Percentiles rank a stretch among this genome's conserved stretches.
Conservation (phyloP, 306 rosid genomes). For the Sindora glabra region DNA sequence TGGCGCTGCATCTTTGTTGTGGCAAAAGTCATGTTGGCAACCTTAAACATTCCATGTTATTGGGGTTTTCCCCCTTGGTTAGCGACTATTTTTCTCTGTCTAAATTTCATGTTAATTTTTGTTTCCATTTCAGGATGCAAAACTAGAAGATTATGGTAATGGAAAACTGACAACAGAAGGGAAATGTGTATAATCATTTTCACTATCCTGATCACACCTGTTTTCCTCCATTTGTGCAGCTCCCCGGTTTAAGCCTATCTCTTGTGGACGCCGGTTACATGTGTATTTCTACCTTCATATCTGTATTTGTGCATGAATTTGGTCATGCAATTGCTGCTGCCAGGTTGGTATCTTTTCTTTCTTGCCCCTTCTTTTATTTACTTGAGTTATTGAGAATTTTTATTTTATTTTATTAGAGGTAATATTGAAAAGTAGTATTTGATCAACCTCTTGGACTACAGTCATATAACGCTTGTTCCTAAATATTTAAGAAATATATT, state of each 20-base stretch:
- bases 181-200: constrained; percentile 13
- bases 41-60: constrained; percentile 24
- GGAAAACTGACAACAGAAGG: background rate
- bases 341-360: constrained; percentile 41
- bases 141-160: background rate
- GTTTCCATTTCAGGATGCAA: background rate
- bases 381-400: background rate
- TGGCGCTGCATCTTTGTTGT: constrained; percentile 33
- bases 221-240: constrained; percentile 16
- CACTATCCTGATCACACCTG: background rate
- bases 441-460: background rate
- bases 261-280: constrained; percentile 47
- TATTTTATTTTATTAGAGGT: background rate
- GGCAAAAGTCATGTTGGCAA: constrained; percentile 15
- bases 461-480: background rate
- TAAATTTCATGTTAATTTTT: background rate
- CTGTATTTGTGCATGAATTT: constrained; percentile 62
- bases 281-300: constrained; percentile 49
- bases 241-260: constrained; percentile 31
- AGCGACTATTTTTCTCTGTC: background rate
- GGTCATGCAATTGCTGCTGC: constrained; percentile 85
- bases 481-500: background rate
- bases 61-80: constrained; percentile 46
- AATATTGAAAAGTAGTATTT: background rate
- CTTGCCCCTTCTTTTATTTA: background rate